Conservation (phyloP, 306 rosid species). For the Glycine latifolia region DNA sequence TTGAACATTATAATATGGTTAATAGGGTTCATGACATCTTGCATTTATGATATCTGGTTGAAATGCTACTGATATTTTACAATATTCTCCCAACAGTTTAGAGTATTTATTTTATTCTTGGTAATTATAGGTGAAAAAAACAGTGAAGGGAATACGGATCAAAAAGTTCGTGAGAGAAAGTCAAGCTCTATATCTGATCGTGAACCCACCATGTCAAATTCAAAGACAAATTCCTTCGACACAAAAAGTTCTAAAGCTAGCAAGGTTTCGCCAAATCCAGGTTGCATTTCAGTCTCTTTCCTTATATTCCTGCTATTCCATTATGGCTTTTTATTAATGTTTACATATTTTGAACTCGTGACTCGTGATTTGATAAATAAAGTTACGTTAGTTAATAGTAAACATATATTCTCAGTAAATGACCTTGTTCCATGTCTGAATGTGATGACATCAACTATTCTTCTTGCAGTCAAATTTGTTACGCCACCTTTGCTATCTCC, state of each 20-base stretch:
- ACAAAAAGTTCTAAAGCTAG: conserved; percentile 49
- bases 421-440: conserved; percentile 32
- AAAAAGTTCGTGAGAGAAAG: conserved; percentile 55
- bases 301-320: conserved; percentile 23
- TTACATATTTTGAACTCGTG: conserved; percentile 14
- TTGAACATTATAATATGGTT: conserved; percentile 19
- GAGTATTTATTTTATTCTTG: conserved; percentile 26
- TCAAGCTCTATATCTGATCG: conserved; percentile 54
- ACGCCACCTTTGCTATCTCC: conserved; percentile 57
- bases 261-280: conserved; percentile 60
- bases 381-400: neutral
- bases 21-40: neutral
- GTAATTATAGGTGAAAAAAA: conserved; percentile 53
- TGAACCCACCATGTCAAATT: conserved; percentile 44
- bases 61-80: neutral
- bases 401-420: conserved; percentile 3
- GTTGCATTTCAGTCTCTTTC: conserved; percentile 44
- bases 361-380: neutral
- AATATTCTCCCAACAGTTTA: neutral
- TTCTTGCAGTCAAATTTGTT: conserved; percentile 60
- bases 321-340: neutral
- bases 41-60: neutral
- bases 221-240: conserved; percentile 54
- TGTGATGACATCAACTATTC: conserved; percentile 45
- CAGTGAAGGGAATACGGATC: conserved; percentile 47